Evolutionary conservation across 768 basidiomycete species (phyloP), one percentile per base, ranked within the genome.

Genomic region (Nidularia pulvinata): DNA sequence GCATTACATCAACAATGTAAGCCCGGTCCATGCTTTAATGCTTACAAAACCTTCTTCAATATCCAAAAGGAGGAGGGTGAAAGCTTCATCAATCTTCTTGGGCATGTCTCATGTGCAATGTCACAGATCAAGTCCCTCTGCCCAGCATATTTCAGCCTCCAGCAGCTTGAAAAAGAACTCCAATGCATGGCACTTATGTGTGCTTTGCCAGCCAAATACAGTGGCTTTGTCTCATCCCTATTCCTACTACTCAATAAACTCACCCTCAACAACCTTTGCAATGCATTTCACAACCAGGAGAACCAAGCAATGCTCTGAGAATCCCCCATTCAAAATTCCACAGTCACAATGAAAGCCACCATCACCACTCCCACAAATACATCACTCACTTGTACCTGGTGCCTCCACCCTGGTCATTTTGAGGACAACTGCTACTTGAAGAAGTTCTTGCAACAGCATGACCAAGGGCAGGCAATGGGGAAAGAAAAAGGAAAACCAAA

Each of bases 121-220:
- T 44, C 49, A 33, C 5, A 36, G 10, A 32, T 55, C 49, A 46
- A 35, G 7, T 11, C 42, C 7, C 44, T 55, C 1, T 46, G 50
- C 43, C 50, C 54, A 6, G 47, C n/a, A 16, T 4, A n/a, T 6
- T 56, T 52, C 25, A 36, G 33, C 32, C 25, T 56, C 32, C 22
- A 42, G 6, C 48, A 16, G 9, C 51, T 56, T 1, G 46, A 56
- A 48, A 4, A 56, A 10, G 55, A 56, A 25, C 47, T 56, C 6
- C 14, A 25, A 3, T 48, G 47, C 46, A 56, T 56, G 55, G 48
- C 51, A 6, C 51, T 56, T 47, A 56, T 56, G 2, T 30, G 44
- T 5, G 46, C 55, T 9, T 52, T 56, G 30, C 55, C 55, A 4
- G 52, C 46, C 10, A 52, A 56, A 14, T 53, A 53, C 42, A 22